These are phyloP conservation scores for Nemania abortiva DNA, from an alignment of 2,329 filamentous ascomycete species.

Conservation along the genomic window DNA sequence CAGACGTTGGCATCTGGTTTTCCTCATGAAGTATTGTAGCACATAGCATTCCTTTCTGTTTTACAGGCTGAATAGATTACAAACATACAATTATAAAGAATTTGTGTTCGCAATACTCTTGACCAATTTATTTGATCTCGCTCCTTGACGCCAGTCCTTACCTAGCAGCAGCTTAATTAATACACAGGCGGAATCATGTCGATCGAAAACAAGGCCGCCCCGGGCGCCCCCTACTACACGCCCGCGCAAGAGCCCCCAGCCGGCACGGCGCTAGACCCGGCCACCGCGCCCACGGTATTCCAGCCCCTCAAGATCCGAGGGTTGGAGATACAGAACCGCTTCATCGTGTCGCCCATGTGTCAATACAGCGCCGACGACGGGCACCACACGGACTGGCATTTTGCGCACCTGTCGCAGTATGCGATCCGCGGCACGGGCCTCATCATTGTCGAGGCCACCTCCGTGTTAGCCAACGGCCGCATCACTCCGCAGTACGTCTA, in stretches of 20 bases:
- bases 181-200: constrained; percentile 40
- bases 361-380: constrained; percentile 70
- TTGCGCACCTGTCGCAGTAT: constrained; percentile 85
- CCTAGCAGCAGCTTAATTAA: background rate
- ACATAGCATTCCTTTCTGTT: background rate
- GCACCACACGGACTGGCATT: constrained; percentile 83
- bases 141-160: background rate
- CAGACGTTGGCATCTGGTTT: background rate
- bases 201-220: constrained; percentile 54
- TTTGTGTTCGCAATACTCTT: background rate
- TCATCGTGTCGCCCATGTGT: constrained; percentile 72
- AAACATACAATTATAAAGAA: background rate
- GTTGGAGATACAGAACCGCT: constrained; percentile 67
- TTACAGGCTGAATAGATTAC: background rate
- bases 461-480: constrained; percentile 79
- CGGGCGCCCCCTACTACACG: constrained; percentile 65
- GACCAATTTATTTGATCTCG: background rate
- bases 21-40: background rate
- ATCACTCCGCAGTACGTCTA: constrained; percentile 72
- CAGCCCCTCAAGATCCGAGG: constrained; percentile 67
- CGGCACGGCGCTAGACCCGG: constrained; percentile 60
- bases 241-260: constrained; percentile 65
- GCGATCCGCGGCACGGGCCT: constrained; percentile 80
- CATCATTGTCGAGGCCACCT: constrained; percentile 81
- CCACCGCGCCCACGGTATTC: constrained; percentile 65